Evolutionary conservation across 129 eudicot genomes (phyloP), one percentile per base, ranked within the genome.

Genomic region (Chrysanthemum seticuspe): DNA sequence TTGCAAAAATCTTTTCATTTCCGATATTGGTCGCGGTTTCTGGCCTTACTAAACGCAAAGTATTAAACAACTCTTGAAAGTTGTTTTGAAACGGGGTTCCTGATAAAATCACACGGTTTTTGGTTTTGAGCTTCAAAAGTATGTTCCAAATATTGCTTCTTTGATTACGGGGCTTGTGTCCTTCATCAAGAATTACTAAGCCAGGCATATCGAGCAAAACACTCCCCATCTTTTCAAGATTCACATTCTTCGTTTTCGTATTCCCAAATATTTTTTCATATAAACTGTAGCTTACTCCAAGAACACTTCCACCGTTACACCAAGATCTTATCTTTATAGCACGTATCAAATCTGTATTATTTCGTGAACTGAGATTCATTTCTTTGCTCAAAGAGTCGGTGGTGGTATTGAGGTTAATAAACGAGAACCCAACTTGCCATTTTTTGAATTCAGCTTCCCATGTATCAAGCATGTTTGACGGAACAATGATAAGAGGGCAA

Each of bases 51-150:
- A 88, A 27, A 2, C 75, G 77, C 21, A 95, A 19, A 0, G 83
- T 83, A 76, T 90, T 95, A 73, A 79, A 86, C 2, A 88, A 81
- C 70, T 95, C 97, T 49, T 34, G 23, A 5, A 90, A 85, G 67
- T 90, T 89, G 78, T 90, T 95, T 77, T 95, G 97, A 36, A 88
- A 95, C 0, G 89, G 96, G 3, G 97, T 95, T 70, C 96, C 97
- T 0, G 97, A 90, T 6, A 90, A 80, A 29, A 95, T 81, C 49
- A 90, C 82, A 1, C 90, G 74, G 29, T 76, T 83, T 13, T 83
- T 67, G 0, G 96, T 95, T 50, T 81, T 65, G 6, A 94, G 78
- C 66, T 80, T 87, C 29, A 73, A 10, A 1, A 90, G 79, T 13
- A 79, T 50, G 8, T 88, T 76, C 90, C 91, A 84, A 3, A 87